These are phyloP conservation scores for Neofusicoccum ribis DNA, from an alignment of 2,329 filamentous ascomycete species.

Conservation along the genomic window DNA sequence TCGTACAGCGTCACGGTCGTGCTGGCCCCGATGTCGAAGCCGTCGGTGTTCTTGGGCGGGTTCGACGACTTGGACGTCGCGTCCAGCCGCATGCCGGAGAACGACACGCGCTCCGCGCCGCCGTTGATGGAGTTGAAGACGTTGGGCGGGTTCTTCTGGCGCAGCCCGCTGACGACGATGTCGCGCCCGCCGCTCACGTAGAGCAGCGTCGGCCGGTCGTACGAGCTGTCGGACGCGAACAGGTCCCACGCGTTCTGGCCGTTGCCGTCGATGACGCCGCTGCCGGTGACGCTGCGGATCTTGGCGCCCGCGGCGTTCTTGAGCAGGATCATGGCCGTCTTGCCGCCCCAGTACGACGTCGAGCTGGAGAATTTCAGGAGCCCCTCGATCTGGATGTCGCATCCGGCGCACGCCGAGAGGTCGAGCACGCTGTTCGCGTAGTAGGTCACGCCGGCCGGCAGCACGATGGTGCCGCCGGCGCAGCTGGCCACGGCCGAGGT, in stretches of 20 bases:
- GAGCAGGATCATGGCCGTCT: slow-evolving; percentile 43
- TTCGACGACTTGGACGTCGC: slow-evolving; percentile 43
- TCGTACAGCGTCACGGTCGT: slow-evolving; percentile 40
- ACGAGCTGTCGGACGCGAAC: slow-evolving; percentile 42
- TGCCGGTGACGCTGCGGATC: slow-evolving; percentile 43
- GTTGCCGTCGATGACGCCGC: slow-evolving; percentile 50
- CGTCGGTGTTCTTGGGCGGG: slow-evolving; percentile 45
- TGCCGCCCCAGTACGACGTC: slow-evolving; percentile 45
- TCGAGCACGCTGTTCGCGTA: slow-evolving; percentile 46
- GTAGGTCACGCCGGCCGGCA: slow-evolving; percentile 46
- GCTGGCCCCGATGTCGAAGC: slow-evolving; percentile 45
- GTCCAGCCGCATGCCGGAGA: slow-evolving; percentile 39
- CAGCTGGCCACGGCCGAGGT: slow-evolving; percentile 43
- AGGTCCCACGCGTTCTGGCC: slow-evolving; percentile 46
- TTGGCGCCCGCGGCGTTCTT: slow-evolving; percentile 40
- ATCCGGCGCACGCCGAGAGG: slow-evolving; percentile 45
- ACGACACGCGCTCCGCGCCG: slow-evolving; percentile 37
- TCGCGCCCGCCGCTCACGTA: slow-evolving; percentile 43
- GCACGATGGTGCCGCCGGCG: slow-evolving; percentile 48
- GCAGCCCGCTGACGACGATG: slow-evolving; percentile 41
- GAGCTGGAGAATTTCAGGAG: slow-evolving; percentile 42
- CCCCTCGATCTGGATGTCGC: slow-evolving; percentile 50
- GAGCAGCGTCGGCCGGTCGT: slow-evolving; percentile 44
- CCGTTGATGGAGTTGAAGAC: slow-evolving; percentile 47
- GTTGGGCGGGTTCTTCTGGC: slow-evolving; percentile 47